Conservation (phyloP, 306 rosid species). For the Parietaria judaica region DNA sequence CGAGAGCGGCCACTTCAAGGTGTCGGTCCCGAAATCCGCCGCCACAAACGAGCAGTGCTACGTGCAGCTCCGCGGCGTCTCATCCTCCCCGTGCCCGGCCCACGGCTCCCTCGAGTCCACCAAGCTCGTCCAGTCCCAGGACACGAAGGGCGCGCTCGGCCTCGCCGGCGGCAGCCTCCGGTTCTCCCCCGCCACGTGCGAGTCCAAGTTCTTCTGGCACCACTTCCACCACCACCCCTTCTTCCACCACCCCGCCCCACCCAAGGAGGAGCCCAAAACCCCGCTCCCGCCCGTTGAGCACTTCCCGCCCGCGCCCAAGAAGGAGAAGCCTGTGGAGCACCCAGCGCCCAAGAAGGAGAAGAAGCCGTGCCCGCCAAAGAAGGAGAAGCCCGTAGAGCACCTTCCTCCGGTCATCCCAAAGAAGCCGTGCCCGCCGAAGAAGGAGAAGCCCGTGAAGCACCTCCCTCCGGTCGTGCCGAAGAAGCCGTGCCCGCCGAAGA, state of each 20-base stretch:
- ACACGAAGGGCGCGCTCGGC: constrained; percentile 46
- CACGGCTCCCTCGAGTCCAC: constrained; percentile 41
- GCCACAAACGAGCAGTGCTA: constrained; percentile 63
- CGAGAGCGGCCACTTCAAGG: constrained; percentile 59
- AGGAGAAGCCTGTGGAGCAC: background rate
- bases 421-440: background rate
- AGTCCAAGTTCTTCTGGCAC: constrained; percentile 61
- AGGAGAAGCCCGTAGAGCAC: background rate
- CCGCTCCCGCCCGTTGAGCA: background rate
- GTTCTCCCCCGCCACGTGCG: constrained; percentile 57
- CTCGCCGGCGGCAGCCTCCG: constrained; percentile 45
- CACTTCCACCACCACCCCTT: constrained; percentile 30
- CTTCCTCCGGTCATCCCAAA: background rate
- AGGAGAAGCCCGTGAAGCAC: background rate
- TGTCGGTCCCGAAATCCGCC: constrained; percentile 48
- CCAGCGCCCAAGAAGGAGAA: background rate
- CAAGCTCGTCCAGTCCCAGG: constrained; percentile 35
- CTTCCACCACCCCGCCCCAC: background rate
- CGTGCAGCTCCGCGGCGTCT: constrained; percentile 72
- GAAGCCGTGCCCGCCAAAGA: background rate
- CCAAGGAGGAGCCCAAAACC: background rate
- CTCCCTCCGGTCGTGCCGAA: background rate
- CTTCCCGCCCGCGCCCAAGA: background rate
- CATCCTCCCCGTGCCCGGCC: constrained; percentile 53
- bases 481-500: background rate